Percentiles rank a stretch among this genome's conserved stretches.
Conservation (phyloP, 345 rosid genomes). For the Salix koriyanagi region DNA sequence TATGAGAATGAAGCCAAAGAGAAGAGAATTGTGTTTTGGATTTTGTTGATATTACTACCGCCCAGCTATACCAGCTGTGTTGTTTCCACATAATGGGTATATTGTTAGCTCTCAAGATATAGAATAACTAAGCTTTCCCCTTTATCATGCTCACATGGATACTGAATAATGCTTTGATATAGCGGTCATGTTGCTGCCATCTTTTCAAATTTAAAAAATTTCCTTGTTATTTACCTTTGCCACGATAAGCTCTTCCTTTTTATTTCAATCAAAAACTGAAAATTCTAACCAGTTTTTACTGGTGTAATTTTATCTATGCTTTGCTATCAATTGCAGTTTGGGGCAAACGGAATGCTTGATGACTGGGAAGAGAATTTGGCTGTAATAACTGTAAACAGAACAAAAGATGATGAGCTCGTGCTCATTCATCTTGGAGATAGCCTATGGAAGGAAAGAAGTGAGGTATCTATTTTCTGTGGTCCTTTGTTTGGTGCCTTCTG, state of each 20-base stretch:
- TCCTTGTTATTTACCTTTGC: neutral
- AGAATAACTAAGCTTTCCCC: neutral
- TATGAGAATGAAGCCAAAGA: neutral
- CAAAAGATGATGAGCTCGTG: constrained; percentile 92
- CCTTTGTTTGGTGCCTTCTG: constrained; percentile 5
- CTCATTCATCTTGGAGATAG: constrained; percentile 95
- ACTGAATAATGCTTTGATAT: constrained; percentile 1
- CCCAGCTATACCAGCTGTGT: neutral
- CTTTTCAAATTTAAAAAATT: neutral
- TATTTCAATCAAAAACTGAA: neutral
- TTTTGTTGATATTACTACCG: neutral
- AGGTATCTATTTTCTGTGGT: constrained; percentile 47
- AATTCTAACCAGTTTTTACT: neutral
- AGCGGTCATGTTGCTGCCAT: neutral
- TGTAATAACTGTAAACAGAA: constrained; percentile 92
- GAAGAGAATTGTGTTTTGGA: neutral
- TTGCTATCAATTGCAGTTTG: constrained; percentile 41
- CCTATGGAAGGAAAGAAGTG: constrained; percentile 95
- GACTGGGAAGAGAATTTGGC: constrained; percentile 99
- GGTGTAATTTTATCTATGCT: neutral
- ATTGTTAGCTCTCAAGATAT: neutral
- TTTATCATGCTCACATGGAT: neutral
- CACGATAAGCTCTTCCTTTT: neutral
- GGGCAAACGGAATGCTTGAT: constrained; percentile 82
- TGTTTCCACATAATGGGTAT: neutral